Evolutionary conservation across 2,329 filamentous ascomycete species (phyloP).

Genomic region (Penicillium corylophilum): DNA sequence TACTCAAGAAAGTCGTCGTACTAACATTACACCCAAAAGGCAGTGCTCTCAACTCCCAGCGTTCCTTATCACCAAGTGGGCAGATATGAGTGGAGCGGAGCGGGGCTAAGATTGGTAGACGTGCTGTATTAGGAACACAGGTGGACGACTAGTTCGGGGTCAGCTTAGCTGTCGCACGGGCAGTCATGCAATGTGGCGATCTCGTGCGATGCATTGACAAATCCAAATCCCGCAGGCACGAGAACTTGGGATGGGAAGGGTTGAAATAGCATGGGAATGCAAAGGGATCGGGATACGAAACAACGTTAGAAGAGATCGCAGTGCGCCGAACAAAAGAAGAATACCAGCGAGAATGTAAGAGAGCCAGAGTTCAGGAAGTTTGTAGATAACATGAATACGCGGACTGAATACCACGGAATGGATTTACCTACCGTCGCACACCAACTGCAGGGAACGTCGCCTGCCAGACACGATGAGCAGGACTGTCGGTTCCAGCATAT

Average conservation of each 20-base stretch:
- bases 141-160: constrained; percentile 34
- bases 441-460: constrained; percentile 38
- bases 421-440: constrained; percentile 36
- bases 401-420: neutral
- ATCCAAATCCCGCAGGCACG: neutral
- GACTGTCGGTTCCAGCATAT: constrained; percentile 40
- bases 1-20: constrained; percentile 40
- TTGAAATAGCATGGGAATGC: neutral
- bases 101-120: constrained; percentile 40
- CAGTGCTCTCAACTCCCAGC: constrained; percentile 42
- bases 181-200: neutral
- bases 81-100: constrained; percentile 37
- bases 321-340: neutral
- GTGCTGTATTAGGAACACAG: constrained; percentile 40
- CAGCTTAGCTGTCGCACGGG: neutral
- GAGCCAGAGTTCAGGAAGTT: neutral
- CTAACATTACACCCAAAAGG: constrained; percentile 44
- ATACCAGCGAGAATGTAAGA: too few species aligned
- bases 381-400: neutral
- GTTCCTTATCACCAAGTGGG: constrained; percentile 39
- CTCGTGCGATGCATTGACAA: neutral
- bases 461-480: constrained; percentile 34
- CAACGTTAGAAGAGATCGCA: neutral
- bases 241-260: neutral
- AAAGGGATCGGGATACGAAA: neutral